Base-by-base conservation (phyloP, 371 early-diverging fungal genomes). In the Saksenaea oblongispora region DNA sequence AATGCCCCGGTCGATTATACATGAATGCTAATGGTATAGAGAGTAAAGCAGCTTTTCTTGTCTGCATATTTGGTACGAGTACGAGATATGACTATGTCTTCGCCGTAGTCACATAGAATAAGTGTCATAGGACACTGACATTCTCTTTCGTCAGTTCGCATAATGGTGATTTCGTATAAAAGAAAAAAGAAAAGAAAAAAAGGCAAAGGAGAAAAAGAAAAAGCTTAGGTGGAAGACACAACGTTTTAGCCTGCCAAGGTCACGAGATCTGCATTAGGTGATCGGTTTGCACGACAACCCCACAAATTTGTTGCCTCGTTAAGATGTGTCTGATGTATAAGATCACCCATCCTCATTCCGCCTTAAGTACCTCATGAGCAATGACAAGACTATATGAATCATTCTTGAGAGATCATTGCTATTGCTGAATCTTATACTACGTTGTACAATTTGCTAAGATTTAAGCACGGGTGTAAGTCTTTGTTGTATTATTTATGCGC, bases 1-100 rank as follows among this genome's bases (percentile, higher is more conserved):
- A 27, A 28, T 37, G 5, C 24, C 17, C 36, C 27, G 27, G 13
- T 18, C 14, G 2, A 36, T 9, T 1, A 37, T 35, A 67, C 72
- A 55, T 71, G 58, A 28, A 67, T 64, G 34, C 59, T 58, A 42
- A 71, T 65, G 24, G 62, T 62, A 53, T 71, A 71, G 22, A 71
- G 64, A n/a, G 64, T 51, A 53, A 64, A 67, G 2, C 57, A 57
- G 10, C 22, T 22, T 11, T 47, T 63, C 11, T 41, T 28, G 10
- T 63, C 63, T 26, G 51, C 4, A 11, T 18, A 18, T 22, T 47
- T 47, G 8, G 22, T 10, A 22, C 24, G 51, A 47, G 51, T 22
- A 47, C 22, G 10, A 22, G 51, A 5, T 18, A 47, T 18, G 22
- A 22, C 51, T 10, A 47, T 47, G 24, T 47, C 51, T 10, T 10